These are phyloP conservation scores for Kwoniella dendrophila DNA, from an alignment of 768 basidiomycete genomes.

Conservation along the genomic window DNA sequence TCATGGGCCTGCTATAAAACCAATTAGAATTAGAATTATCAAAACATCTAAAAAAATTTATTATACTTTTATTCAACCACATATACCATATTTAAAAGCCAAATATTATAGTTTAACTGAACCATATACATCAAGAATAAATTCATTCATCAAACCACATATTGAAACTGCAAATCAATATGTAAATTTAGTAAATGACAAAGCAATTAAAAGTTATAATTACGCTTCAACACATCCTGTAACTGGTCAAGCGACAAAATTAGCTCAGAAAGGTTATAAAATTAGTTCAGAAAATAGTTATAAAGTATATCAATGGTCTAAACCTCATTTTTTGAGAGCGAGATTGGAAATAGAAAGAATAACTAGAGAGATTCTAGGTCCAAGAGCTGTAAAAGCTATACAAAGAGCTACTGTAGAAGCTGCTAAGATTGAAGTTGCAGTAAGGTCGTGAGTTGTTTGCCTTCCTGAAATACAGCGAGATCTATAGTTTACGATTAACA, in stretches of 20 bases:
- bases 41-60: slow-evolving; percentile 37
- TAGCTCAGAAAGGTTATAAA: slow-evolving; percentile 28
- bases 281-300: slow-evolving; percentile 22
- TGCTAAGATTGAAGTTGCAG: slow-evolving; percentile 22
- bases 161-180: slow-evolving; percentile 29
- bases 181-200: slow-evolving; percentile 14
- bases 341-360: slow-evolving; percentile 29
- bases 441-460: slow-evolving; percentile 34
- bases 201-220: slow-evolving; percentile 24
- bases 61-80: slow-evolving; percentile 45
- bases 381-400: slow-evolving; percentile 28
- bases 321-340: slow-evolving; percentile 33
- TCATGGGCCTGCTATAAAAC: slow-evolving; percentile 35
- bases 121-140: slow-evolving; percentile 35
- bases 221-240: slow-evolving; percentile 39
- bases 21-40: slow-evolving; percentile 23
- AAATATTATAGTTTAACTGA: slow-evolving; percentile 30
- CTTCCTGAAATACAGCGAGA: not conserved
- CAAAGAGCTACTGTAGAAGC: slow-evolving; percentile 21
- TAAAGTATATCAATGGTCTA: slow-evolving; percentile 34
- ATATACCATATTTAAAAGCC: slow-evolving; percentile 34
- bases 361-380: slow-evolving; percentile 35
- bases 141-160: slow-evolving; percentile 32
- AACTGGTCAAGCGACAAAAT: slow-evolving; percentile 29
- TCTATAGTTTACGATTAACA: not conserved